A percentile compares a stretch with the other conserved stretches of the same genome.
Conservation (phyloP, 148 eudicot species). For the Agrostemma githago region DNA sequence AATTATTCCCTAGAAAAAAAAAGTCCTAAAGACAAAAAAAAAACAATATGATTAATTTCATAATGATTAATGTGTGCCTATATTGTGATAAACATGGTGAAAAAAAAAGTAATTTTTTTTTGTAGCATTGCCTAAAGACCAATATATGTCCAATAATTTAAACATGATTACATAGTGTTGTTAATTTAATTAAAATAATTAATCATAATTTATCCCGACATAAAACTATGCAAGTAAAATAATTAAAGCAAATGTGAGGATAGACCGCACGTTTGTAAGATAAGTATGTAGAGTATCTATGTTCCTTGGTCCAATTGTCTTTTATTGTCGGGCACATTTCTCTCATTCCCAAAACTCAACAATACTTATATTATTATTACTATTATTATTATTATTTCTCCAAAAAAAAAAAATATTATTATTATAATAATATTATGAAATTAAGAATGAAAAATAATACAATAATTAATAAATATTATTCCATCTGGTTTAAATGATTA, state of each 20-base stretch:
- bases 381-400: too few relatives aligned
- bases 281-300: background rate
- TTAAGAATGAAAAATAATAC: too few relatives aligned
- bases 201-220: too few relatives aligned
- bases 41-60: background rate
- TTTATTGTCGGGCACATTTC: background rate
- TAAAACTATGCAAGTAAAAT: background rate
- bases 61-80: background rate
- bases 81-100: background rate
- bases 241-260: background rate
- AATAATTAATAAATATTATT: too few relatives aligned
- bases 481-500: too few relatives aligned
- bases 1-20: too few relatives aligned
- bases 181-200: too few relatives aligned
- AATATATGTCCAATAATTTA: background rate
- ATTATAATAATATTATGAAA: too few relatives aligned
- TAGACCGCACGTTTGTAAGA: background rate
- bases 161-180: constrained; percentile 2
- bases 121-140: background rate
- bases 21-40: background rate
- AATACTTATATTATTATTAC: background rate
- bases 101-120: background rate
- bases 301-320: background rate
- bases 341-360: background rate
- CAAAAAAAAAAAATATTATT: too few relatives aligned